Conservation (phyloP, 1,139 yeast species). For the Eremothecium cymbalariae region DNA sequence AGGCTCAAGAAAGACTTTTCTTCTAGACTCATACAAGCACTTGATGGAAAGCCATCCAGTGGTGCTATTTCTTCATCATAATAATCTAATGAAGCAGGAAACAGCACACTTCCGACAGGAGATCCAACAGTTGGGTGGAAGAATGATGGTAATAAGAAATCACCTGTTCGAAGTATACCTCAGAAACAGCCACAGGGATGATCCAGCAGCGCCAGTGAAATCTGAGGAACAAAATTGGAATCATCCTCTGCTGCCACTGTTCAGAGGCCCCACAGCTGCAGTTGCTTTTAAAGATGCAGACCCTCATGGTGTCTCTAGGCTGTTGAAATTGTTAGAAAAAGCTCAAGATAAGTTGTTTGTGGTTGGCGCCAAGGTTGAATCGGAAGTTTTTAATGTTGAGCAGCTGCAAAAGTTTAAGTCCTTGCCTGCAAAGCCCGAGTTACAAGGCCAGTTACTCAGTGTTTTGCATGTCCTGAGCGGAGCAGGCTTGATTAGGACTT, state of each 20-base stretch:
- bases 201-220: slow-evolving; percentile 61
- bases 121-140: slow-evolving; percentile 56
- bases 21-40: slow-evolving; percentile 69
- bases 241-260: slow-evolving; percentile 64
- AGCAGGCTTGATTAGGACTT: slow-evolving; percentile 76
- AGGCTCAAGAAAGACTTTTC: slow-evolving; percentile 69
- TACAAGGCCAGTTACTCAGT: slow-evolving; percentile 82
- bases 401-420: slow-evolving; percentile 59
- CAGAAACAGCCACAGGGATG: slow-evolving; percentile 56
- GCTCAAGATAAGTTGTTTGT: slow-evolving; percentile 69
- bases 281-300: slow-evolving; percentile 60
- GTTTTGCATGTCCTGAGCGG: slow-evolving; percentile 77
- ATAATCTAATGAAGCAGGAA: slow-evolving; percentile 65
- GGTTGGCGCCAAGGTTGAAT: slow-evolving; percentile 78
- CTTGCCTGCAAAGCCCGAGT: slow-evolving; percentile 60
- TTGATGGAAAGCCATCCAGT: slow-evolving; percentile 61
- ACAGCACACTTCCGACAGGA: slow-evolving; percentile 55
- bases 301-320: slow-evolving; percentile 56
- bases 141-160: slow-evolving; percentile 58
- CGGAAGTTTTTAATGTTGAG: slow-evolving; percentile 44
- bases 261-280: slow-evolving; percentile 83
- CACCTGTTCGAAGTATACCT: slow-evolving; percentile 67
- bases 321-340: slow-evolving; percentile 50
- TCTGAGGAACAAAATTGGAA: slow-evolving; percentile 36
- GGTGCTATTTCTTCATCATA: slow-evolving; percentile 73